Evolutionary conservation across 441 rosid genomes (phyloP).

Genomic region (Melastoma candidum): DNA sequence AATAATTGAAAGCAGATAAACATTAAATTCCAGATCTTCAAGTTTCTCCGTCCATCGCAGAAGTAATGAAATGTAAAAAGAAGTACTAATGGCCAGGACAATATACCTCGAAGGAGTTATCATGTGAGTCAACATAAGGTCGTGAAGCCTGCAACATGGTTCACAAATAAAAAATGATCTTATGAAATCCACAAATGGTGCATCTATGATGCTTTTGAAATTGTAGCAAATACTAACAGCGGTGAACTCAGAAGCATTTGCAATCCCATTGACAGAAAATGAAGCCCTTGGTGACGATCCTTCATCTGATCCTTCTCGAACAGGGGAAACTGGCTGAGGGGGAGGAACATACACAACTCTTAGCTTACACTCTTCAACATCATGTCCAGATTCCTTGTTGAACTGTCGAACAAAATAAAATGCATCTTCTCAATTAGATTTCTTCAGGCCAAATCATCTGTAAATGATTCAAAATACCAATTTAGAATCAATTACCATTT

Average conservation of each 20-base stretch:
- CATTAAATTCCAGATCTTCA: too few species aligned
- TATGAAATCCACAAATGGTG: too few species aligned
- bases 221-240: background rate
- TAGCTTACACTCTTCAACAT: conserved; percentile 3
- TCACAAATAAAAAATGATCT: too few species aligned
- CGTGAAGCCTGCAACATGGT: too few species aligned
- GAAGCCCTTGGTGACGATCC: conserved; percentile 8
- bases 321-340: conserved; percentile 7
- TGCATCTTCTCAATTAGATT: background rate
- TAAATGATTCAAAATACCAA: background rate
- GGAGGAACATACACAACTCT: conserved; percentile 11
- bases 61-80: too few species aligned
- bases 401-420: background rate
- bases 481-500: background rate
- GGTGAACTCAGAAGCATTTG: background rate
- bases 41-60: too few species aligned
- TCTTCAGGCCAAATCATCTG: background rate
- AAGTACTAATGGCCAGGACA: too few species aligned
- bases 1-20: too few species aligned
- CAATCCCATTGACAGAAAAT: background rate
- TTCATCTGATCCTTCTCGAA: conserved; percentile 8
- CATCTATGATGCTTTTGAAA: too few species aligned
- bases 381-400: background rate
- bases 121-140: too few species aligned
- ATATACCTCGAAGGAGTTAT: too few species aligned